Conservation (phyloP, 164 flowering plant genomes). For the Cinnamomum micranthum region DNA sequence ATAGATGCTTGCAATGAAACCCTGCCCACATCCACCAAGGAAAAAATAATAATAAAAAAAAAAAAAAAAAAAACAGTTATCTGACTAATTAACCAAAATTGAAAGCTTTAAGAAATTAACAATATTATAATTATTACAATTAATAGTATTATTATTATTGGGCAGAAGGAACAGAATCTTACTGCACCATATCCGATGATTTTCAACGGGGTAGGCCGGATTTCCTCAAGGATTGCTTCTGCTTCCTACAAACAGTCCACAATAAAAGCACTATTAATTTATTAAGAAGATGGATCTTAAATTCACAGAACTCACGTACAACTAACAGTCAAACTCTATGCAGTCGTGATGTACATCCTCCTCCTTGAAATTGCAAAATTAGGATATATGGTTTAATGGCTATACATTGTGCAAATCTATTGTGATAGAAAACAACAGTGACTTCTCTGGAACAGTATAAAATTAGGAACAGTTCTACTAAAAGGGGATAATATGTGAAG, state of each 20-base stretch:
- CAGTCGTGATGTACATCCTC: neutral
- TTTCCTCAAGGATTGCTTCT: conserved; percentile 84
- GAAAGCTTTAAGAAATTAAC: neutral
- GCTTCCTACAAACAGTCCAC: conserved; percentile 64
- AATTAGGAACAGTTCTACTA: too few species aligned
- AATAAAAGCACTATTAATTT: conserved; percentile 7
- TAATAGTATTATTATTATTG: too few species aligned
- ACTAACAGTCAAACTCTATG: neutral
- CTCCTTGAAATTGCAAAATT: neutral
- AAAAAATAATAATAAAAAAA: conserved; percentile 16
- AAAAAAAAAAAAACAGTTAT: neutral
- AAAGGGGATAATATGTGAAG: too few species aligned
- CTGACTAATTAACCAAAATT: neutral
- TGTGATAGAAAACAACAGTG: neutral
- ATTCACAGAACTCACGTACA: neutral
- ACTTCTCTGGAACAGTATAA: too few species aligned
- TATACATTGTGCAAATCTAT: neutral
- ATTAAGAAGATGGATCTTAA: neutral
- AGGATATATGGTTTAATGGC: neutral
- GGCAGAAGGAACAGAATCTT: conserved; percentile 24
- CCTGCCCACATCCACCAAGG: conserved; percentile 48
- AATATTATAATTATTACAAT: too few species aligned
- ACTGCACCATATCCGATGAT: conserved; percentile 68
- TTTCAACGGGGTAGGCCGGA: conserved; percentile 67
- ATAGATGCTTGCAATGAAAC: conserved; percentile 48